Percentiles rank a stretch among this genome's conserved stretches.
Conservation (phyloP, 2,329 filamentous ascomycete genomes). For the Lasiodiplodia sp. region DNA sequence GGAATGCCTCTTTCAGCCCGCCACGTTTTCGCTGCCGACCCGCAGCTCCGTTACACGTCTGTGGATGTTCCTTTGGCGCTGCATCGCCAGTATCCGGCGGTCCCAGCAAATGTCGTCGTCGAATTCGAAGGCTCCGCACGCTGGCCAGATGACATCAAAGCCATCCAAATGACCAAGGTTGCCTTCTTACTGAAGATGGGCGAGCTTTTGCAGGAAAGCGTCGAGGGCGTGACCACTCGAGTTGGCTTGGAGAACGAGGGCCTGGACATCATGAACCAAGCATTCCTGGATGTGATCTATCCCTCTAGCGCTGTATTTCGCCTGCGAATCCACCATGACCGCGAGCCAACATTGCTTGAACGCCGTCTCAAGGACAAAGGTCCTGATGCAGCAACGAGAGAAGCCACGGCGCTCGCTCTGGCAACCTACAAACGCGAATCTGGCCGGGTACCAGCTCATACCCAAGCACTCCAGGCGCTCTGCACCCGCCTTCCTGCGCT, state of each 20-base stretch:
- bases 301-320: conserved; percentile 77
- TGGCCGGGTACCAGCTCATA: conserved; percentile 76
- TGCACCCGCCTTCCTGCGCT: conserved; percentile 82
- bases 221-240: conserved; percentile 68
- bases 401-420: conserved; percentile 74
- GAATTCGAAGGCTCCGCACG: conserved; percentile 92
- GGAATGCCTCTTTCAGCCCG: conserved; percentile 87
- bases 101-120: conserved; percentile 78
- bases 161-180: conserved; percentile 92
- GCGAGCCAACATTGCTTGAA: conserved; percentile 82
- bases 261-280: conserved; percentile 74
- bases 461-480: conserved; percentile 79
- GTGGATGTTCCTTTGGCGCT: conserved; percentile 60
- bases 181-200: conserved; percentile 82
- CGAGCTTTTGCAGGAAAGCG: conserved; percentile 70
- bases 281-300: conserved; percentile 83
- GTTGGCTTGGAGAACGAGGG: conserved; percentile 82
- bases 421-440: conserved; percentile 75
- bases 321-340: conserved; percentile 85
- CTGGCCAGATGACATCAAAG: conserved; percentile 90
- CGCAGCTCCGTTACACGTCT: conserved; percentile 78
- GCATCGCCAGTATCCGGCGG: conserved; percentile 53
- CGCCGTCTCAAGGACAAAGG: conserved; percentile 78
- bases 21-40: conserved; percentile 75
- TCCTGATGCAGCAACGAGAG: conserved; percentile 68